Evolutionary conservation across 495 filamentous ascomycete genomes (phyloP), one percentile per base, ranked within the genome.

Genomic region (Talaromyces borbonicus): DNA sequence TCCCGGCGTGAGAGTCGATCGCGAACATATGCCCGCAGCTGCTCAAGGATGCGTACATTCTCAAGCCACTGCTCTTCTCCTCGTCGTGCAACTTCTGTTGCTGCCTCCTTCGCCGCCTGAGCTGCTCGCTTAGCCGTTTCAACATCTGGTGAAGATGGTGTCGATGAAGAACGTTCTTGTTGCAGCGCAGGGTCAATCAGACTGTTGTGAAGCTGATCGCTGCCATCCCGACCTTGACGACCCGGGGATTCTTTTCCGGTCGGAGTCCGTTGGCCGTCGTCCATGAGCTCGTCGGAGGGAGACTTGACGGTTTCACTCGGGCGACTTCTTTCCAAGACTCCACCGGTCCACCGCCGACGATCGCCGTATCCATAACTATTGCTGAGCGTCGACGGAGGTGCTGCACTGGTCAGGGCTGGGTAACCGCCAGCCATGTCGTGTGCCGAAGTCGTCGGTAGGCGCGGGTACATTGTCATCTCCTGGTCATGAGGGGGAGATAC

Each of bases 301-400:
- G 60, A 53, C 26, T 52, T 47, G 40, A 53, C 55, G 14, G 60
- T 62, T 40, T 68, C 57, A 33, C 68, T 73, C 35, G 65, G 69
- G 18, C 68, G 75, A 19, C 81, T 78, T 53, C 82, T 83, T 65
- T 95, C 89, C 38, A 97, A 72, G 55, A 87, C 80, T 35, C 89
- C 87, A 43, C 89, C 89, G 18, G 84, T 90, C 64, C 87, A 90
- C 25, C 89, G 80, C 30, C 89, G 86, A 39, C 87, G 84, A 47
- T 84, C 80, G 44, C 88, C 82, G 41, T 79, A 69, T 50, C 90
- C 87, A 57, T 89, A 93, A 39, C 73, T 83, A 7, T 83, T 80
- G 22, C 85, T 87, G 9, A 98, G 79, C 14, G 84, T 87, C 1
- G 90, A 83, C 0, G 81, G 66, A 3, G 83, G 80, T 3, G 85